Evolutionary conservation across 179 eudicot species (phyloP).

Genomic region (Heliamphora pulchella): DNA sequence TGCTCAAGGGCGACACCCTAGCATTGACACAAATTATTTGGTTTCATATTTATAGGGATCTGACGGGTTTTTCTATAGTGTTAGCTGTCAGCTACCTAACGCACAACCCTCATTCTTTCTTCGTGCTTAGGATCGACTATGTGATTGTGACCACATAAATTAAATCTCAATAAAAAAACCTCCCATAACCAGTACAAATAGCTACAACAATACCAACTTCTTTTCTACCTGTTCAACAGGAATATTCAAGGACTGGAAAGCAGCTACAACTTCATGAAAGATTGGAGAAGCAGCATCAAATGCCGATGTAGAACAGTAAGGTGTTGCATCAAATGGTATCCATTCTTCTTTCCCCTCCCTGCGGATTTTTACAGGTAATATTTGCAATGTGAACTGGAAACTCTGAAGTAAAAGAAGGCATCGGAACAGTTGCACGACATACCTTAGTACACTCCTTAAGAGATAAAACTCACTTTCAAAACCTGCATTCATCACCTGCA

Average conservation of each 20-base stretch:
- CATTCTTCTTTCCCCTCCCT: slow-evolving; percentile 85
- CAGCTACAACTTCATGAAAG: slow-evolving; percentile 48
- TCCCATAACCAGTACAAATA: slow-evolving; percentile 5
- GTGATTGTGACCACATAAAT: no score
- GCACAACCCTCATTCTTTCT: no score
- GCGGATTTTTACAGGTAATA: slow-evolving; percentile 20
- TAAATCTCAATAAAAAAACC: background rate
- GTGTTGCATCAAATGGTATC: slow-evolving; percentile 69
- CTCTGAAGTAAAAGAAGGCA: slow-evolving; percentile 12
- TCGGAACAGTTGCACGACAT: slow-evolving; percentile 14
- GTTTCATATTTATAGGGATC: no score
- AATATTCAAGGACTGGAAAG: slow-evolving; percentile 65
- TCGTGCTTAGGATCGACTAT: no score
- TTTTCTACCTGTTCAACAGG: slow-evolving; percentile 69
- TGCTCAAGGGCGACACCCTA: no score
- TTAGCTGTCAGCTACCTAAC: no score
- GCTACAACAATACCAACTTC: background rate
- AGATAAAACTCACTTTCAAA: slow-evolving; percentile 91
- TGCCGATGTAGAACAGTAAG: slow-evolving; percentile 72
- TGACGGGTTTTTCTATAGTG: no score
- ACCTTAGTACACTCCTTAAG: slow-evolving; percentile 48
- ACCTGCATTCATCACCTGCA: slow-evolving; percentile 90
- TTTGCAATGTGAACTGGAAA: slow-evolving; percentile 3
- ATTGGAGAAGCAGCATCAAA: slow-evolving; percentile 85
- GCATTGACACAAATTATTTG: no score